Percentiles rank a stretch among this genome's conserved stretches.
phyloP scores from a whole-genome alignment of 768 basidiomycete genomes.

The Lactarius psammicola region DNA sequence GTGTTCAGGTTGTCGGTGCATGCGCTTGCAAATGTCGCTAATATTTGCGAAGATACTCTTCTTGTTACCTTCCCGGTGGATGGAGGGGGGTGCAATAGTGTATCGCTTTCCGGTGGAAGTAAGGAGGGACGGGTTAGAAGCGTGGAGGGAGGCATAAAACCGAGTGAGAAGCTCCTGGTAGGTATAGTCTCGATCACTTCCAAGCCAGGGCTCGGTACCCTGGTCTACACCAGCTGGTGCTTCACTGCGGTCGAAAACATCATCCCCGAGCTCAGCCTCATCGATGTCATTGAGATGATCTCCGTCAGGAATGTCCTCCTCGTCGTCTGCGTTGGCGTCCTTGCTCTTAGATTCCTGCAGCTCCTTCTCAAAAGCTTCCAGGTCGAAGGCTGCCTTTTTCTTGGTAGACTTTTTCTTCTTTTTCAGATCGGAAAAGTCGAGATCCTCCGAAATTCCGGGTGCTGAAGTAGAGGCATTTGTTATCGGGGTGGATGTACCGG shows the following conservation, averaged over 20 bases:
- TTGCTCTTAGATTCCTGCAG: conserved; percentile 70
- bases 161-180: conserved; percentile 95
- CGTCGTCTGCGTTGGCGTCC: conserved; percentile 51
- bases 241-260: conserved; percentile 65
- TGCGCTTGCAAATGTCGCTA: conserved; percentile 95
- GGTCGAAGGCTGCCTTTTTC: conserved; percentile 86
- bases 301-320: conserved; percentile 57
- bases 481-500: conserved; percentile 62
- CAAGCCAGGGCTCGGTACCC: conserved; percentile 86
- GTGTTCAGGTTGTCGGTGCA: conserved; percentile 97
- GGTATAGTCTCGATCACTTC: conserved; percentile 92
- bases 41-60: conserved; percentile 97
- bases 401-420: conserved; percentile 89
- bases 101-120: conserved; percentile 88
- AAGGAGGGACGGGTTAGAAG: conserved; percentile 89
- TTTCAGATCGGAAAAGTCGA: conserved; percentile 95
- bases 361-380: conserved; percentile 95
- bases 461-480: conserved; percentile 32
- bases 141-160: conserved; percentile 88
- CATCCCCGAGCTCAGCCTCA: conserved; percentile 84
- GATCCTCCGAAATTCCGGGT: conserved; percentile 56
- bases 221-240: conserved; percentile 60
- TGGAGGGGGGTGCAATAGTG: conserved; percentile 94
- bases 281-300: conserved; percentile 68
- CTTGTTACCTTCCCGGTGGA: conserved; percentile 95